Evolutionary conservation across 352 stramenopile genomes (phyloP), one percentile per base, ranked within the genome.

Genomic region (Phytophthora constricta): DNA sequence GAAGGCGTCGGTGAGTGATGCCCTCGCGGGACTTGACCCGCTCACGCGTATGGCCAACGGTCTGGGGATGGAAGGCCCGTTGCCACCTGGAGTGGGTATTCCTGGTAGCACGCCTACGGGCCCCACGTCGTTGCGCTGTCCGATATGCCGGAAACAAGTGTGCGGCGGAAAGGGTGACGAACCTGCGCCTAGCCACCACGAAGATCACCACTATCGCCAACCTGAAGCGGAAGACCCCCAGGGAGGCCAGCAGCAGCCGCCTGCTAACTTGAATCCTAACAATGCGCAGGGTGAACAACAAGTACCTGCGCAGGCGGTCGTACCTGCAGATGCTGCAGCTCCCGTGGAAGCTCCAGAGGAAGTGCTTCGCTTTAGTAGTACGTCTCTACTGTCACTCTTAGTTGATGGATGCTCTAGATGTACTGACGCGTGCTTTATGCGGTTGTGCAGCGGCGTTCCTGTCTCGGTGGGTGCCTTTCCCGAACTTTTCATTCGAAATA

Each of bases 361-460:
- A 65, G 82, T 91, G 49, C 65, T 93, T 58, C 82, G 82, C 51
- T 89, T 93, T 42, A 93, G 82, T 62, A 93, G 85, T 93, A 86
- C 63, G 85, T 83, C 48, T 51, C 3, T 27, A 59, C 16, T 20
- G 10, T 23, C 22, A n/a, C 39, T 16, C 1, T 51, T 42, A 28
- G 23, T 13, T n/a, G 46, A 26, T 70, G 33, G 1, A 25, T 67
- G 11, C 14, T 54, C 10, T 49, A 43, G 25, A 25, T 52, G 47
- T 25, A 20, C 59, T 75, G 19, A 76, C 25, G 2, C 54, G 27
- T 65, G 8, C 7, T 74, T 16, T 76, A 16, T 26, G 48, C 62
- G 20, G 10, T 64, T 33, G 25, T 49, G 47, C 27, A 92, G 84
- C 84, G 14, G 84, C 85, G 43, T 90, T 90, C 34, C n/a, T 93